Evolutionary conservation across 352 stramenopile species (phyloP).

Genomic region (Globisporangium spiculum): DNA sequence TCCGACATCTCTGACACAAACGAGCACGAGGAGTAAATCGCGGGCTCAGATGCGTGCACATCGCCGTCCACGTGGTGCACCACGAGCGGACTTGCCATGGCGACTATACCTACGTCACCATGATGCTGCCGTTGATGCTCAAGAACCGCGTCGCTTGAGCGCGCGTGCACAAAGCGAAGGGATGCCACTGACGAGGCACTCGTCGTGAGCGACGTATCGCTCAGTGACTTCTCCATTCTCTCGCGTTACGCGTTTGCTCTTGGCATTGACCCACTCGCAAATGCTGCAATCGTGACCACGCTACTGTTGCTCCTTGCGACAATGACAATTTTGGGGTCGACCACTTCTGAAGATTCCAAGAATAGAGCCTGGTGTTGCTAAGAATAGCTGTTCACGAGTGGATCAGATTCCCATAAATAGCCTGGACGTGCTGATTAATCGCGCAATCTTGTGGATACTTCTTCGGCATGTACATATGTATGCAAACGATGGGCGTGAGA

Average conservation of each 20-base stretch:
- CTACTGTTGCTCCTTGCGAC: no score
- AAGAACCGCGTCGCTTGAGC: not conserved
- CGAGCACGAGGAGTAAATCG: not conserved
- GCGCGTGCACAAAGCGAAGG: not conserved
- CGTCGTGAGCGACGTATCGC: not conserved
- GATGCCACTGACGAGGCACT: not conserved
- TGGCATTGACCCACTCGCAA: no score
- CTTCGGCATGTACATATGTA: not conserved
- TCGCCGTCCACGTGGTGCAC: not conserved
- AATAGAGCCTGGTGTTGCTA: not conserved
- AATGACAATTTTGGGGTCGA: no score
- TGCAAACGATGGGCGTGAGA: not conserved
- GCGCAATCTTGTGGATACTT: not conserved
- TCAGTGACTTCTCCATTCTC: conserved; percentile 6
- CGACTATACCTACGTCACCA: not conserved
- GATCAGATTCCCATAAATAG: not conserved
- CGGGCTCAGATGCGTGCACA: not conserved
- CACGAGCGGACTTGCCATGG: not conserved
- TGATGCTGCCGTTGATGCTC: not conserved
- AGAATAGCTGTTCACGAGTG: not conserved
- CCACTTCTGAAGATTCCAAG: not conserved
- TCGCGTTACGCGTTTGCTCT: no score
- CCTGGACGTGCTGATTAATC: not conserved
- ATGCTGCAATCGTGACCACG: no score
- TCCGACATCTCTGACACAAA: not conserved